Conservation (phyloP, 208 protist genomes). For the Spongospora subterranea region DNA sequence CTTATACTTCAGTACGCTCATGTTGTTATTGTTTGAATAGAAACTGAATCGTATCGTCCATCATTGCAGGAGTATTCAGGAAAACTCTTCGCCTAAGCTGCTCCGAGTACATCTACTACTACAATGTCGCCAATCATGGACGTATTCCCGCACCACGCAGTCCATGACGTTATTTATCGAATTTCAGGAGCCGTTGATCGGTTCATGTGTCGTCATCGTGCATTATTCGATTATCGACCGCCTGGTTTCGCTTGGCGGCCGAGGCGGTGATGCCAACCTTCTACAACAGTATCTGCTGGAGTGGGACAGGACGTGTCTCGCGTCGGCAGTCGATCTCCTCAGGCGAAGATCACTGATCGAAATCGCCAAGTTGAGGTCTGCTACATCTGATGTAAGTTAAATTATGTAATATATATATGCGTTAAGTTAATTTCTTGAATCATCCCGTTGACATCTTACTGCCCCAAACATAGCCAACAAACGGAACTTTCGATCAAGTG, state of each 20-base stretch:
- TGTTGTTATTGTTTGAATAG: too few species aligned
- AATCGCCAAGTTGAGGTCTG: background rate
- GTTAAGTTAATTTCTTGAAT: too few species aligned
- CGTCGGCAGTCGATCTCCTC: background rate
- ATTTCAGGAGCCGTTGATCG: background rate
- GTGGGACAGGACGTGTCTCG: background rate
- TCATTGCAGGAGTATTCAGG: background rate
- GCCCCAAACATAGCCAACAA: too few species aligned
- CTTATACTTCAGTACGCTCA: background rate
- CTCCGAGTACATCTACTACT: background rate
- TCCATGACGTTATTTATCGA: background rate
- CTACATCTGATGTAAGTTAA: too few species aligned
- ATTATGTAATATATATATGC: too few species aligned
- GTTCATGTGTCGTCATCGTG: background rate
- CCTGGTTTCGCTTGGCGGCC: background rate
- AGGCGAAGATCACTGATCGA: background rate
- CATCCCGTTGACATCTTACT: too few species aligned
- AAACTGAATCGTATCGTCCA: background rate
- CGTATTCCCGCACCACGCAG: background rate
- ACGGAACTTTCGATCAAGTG: too few species aligned
- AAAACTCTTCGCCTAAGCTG: background rate
- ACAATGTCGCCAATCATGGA: background rate
- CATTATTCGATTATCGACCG: background rate
- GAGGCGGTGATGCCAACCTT: background rate
- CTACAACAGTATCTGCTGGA: background rate